phyloP scores from a whole-genome alignment of 306 rosid species.

The Cucurbita moschata region DNA sequence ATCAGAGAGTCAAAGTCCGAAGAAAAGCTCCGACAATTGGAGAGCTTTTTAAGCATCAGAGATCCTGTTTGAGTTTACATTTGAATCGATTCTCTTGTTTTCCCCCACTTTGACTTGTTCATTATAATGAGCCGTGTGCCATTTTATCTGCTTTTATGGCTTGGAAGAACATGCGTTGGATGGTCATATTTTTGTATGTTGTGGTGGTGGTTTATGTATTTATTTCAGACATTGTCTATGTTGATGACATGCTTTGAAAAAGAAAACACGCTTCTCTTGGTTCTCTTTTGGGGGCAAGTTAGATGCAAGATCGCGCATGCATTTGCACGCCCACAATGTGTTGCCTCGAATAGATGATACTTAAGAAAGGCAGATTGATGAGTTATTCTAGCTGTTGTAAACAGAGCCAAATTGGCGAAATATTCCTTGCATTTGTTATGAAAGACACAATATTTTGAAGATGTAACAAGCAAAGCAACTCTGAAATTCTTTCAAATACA shows the following conservation, averaged over 20 bases:
- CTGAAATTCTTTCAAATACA: neutral
- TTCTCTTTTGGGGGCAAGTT: neutral
- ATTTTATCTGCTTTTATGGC: conserved; percentile 48
- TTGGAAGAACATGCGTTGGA: conserved; percentile 28
- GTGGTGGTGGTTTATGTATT: conserved; percentile 24
- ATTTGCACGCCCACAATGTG: too few relatives aligned
- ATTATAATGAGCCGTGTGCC: conserved; percentile 23
- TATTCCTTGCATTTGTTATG: neutral
- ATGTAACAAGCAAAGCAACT: neutral
- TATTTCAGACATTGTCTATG: conserved; percentile 6
- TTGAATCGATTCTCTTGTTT: conserved; percentile 10
- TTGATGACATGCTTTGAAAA: neutral
- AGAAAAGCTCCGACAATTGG: conserved; percentile 68
- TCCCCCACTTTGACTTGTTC: conserved; percentile 29
- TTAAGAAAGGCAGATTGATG: too few relatives aligned
- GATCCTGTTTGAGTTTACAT: neutral
- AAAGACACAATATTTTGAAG: neutral
- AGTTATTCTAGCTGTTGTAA: neutral
- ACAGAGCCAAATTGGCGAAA: neutral
- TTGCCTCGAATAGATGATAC: too few relatives aligned
- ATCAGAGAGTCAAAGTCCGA: conserved; percentile 48
- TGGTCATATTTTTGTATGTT: conserved; percentile 16
- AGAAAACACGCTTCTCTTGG: neutral
- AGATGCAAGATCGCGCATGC: neutral
- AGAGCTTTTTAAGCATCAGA: conserved; percentile 49